Evolutionary conservation across 495 filamentous ascomycete species (phyloP).

Genomic region (Aspergillus affinis): DNA sequence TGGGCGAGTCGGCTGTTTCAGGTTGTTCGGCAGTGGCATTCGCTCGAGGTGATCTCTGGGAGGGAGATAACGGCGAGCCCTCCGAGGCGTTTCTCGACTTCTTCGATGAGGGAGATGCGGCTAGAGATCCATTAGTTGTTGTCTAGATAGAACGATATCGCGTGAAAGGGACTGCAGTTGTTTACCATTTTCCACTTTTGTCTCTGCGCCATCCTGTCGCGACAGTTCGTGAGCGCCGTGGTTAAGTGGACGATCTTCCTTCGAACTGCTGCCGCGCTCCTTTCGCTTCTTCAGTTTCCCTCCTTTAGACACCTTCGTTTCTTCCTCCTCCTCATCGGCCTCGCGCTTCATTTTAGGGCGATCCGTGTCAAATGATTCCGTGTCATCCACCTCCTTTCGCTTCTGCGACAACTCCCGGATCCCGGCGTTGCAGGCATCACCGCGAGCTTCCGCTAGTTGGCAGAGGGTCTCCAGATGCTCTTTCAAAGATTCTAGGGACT

Average conservation of each 20-base stretch:
- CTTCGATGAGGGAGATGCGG: constrained; percentile 47
- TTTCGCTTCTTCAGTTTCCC: constrained; percentile 53
- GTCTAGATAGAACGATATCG: background rate
- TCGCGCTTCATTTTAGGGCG: constrained; percentile 51
- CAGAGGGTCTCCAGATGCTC: constrained; percentile 65
- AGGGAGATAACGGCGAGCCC: constrained; percentile 56
- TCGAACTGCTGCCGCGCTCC: constrained; percentile 46
- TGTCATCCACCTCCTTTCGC: constrained; percentile 60
- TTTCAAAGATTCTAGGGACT: constrained; percentile 66
- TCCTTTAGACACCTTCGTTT: constrained; percentile 40
- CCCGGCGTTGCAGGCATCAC: constrained; percentile 63
- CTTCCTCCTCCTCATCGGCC: constrained; percentile 57
- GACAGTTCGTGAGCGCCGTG: constrained; percentile 64
- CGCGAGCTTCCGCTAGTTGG: constrained; percentile 63
- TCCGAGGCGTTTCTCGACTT: constrained; percentile 54
- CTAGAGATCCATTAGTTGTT: constrained; percentile 20
- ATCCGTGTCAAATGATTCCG: constrained; percentile 42
- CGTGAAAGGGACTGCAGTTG: constrained; percentile 14
- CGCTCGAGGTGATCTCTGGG: constrained; percentile 49
- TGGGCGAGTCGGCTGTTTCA: constrained; percentile 45
- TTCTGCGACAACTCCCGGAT: constrained; percentile 68
- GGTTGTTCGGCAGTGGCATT: constrained; percentile 40
- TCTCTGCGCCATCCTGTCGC: constrained; percentile 64
- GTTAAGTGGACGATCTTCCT: constrained; percentile 57
- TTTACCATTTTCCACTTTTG: constrained; percentile 61